Evolutionary conservation across 169 alveolate species (phyloP).

Genomic region (Plasmodium ovale): DNA sequence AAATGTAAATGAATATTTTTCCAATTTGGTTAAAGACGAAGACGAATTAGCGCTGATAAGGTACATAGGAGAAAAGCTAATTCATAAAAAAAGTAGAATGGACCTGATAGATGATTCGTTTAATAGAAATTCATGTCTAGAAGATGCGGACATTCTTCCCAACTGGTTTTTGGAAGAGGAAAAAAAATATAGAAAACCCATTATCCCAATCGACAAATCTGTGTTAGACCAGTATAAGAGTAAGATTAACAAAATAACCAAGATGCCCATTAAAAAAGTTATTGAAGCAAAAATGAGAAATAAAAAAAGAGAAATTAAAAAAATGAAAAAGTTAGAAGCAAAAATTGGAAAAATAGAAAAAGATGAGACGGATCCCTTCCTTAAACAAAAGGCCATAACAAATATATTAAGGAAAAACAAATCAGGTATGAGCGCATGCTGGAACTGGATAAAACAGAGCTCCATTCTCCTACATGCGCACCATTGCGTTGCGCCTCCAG

Average conservation of each 20-base stretch:
- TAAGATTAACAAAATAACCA: conserved; percentile 94
- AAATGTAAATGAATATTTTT: conserved; percentile 46
- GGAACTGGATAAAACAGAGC: conserved; percentile 21
- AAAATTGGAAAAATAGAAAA: conserved; percentile 93
- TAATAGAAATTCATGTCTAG: conserved; percentile 94
- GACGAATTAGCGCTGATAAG: conserved; percentile 79
- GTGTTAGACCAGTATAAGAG: conserved; percentile 93
- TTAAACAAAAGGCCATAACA: conserved; percentile 91
- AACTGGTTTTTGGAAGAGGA: conserved; percentile 98
- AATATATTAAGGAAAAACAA: conserved; percentile 89
- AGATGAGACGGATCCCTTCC: conserved; percentile 91
- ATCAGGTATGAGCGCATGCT: conserved; percentile 78
- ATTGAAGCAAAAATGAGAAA: conserved; percentile 96
- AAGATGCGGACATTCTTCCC: conserved; percentile 93
- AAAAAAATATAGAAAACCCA: conserved; percentile 92
- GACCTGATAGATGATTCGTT: conserved; percentile 95
- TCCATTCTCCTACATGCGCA: background rate
- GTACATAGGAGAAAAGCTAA: conserved; percentile 81
- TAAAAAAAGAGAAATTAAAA: conserved; percentile 92
- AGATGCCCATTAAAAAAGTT: conserved; percentile 97
- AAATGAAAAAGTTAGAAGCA: conserved; percentile 92
- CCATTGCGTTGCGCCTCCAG: background rate
- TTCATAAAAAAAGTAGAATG: conserved; percentile 93
- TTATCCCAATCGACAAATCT: conserved; percentile 96
- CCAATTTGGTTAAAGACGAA: conserved; percentile 77